phyloP scores from a whole-genome alignment of 768 basidiomycete genomes.

The Auricularia cornea region DNA sequence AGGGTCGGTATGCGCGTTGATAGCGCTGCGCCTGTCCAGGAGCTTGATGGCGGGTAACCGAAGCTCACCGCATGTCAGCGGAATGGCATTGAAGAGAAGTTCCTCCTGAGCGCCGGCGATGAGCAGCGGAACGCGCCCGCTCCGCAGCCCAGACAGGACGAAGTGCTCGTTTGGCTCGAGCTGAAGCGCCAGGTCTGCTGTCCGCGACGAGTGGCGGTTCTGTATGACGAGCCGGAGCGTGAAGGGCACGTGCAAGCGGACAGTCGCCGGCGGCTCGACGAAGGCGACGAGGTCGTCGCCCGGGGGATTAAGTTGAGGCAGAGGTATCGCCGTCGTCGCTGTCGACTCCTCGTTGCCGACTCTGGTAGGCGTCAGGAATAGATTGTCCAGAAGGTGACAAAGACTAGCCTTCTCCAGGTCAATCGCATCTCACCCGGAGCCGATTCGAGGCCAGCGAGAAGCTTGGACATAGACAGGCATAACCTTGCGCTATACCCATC shows the following conservation, averaged over 20 bases:
- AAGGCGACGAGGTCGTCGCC: slow-evolving; percentile 57
- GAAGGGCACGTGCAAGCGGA: slow-evolving; percentile 54
- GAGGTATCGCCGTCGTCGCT: slow-evolving; percentile 32
- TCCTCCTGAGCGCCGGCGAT: slow-evolving; percentile 62
- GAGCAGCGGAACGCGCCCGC: slow-evolving; percentile 59
- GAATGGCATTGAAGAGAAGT: slow-evolving; percentile 59
- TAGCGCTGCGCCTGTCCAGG: slow-evolving; percentile 34
- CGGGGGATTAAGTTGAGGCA: slow-evolving; percentile 59
- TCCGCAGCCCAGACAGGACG: slow-evolving; percentile 68
- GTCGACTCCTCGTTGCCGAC: background rate
- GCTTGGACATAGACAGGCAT: background rate
- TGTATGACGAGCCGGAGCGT: slow-evolving; percentile 51
- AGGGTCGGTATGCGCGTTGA: background rate
- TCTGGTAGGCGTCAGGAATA: background rate
- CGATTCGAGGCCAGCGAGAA: background rate
- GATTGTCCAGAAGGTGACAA: background rate
- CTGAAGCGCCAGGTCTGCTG: slow-evolving; percentile 62
- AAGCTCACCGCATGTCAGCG: slow-evolving; percentile 61
- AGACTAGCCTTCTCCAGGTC: background rate
- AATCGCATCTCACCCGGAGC: background rate
- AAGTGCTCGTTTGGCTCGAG: slow-evolving; percentile 78
- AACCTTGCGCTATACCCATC: background rate
- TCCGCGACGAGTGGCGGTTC: slow-evolving; percentile 53
- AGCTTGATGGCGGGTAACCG: slow-evolving; percentile 56
- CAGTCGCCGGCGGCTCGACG: slow-evolving; percentile 52